Conservation (phyloP, 352 stramenopile genomes). For the Pythium rishiriense region DNA sequence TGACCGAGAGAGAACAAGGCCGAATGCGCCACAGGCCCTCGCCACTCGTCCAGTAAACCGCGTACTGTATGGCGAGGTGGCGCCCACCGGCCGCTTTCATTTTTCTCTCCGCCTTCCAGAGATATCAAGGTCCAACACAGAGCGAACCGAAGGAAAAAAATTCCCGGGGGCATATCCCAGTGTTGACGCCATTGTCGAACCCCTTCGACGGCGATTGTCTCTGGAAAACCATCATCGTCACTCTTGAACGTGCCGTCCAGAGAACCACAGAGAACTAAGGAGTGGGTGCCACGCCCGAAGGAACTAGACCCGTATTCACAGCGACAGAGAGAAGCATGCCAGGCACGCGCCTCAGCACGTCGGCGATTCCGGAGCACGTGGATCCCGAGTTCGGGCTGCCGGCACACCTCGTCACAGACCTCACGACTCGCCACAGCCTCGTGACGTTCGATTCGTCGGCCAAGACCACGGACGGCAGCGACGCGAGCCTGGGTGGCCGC, state of each 20-base stretch:
- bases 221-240: not conserved
- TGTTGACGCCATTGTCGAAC: too few species aligned
- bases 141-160: not conserved
- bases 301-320: not conserved
- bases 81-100: not conserved
- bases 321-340: constrained; percentile 17
- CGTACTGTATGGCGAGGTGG: not conserved
- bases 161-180: not conserved
- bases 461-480: constrained; percentile 25
- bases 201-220: not conserved
- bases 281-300: too few species aligned
- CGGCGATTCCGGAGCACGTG: constrained; percentile 45
- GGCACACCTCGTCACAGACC: constrained; percentile 28
- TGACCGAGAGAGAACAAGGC: not conserved
- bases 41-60: not conserved
- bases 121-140: not conserved
- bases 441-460: constrained; percentile 43
- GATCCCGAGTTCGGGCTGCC: constrained; percentile 49
- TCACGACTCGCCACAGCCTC: constrained; percentile 58
- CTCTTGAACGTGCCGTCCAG: not conserved
- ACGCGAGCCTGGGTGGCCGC: constrained; percentile 18
- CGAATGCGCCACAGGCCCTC: not conserved
- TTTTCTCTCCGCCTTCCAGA: constrained; percentile 1
- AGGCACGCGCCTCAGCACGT: constrained; percentile 49
- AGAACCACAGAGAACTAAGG: not conserved